These are phyloP conservation scores for Excoecaria cochinchinensis DNA, from an alignment of 345 rosid genomes.

Conservation along the genomic window DNA sequence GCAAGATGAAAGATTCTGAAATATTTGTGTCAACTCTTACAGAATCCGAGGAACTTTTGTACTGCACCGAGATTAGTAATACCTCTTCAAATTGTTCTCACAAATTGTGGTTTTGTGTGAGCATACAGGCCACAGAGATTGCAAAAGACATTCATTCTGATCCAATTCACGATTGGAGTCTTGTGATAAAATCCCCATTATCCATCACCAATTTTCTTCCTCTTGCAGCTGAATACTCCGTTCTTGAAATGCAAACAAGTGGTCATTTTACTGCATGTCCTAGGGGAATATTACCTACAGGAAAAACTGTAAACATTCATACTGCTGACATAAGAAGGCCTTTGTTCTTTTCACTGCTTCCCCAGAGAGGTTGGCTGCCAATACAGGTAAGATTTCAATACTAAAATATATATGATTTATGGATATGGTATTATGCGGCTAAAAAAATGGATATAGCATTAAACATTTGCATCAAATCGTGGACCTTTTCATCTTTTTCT, in stretches of 20 bases:
- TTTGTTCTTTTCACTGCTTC: slow-evolving; percentile 71
- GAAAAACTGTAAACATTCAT: slow-evolving; percentile 69
- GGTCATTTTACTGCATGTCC: slow-evolving; percentile 61
- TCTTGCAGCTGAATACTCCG: slow-evolving; percentile 73
- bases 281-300: slow-evolving; percentile 67
- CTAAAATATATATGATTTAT: slow-evolving; percentile 8
- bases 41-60: slow-evolving; percentile 69
- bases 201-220: slow-evolving; percentile 83
- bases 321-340: slow-evolving; percentile 69
- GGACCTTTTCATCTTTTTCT: not conserved
- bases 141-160: slow-evolving; percentile 71
- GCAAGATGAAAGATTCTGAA: slow-evolving; percentile 45
- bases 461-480: not conserved
- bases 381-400: slow-evolving; percentile 49
- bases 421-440: too few relatives aligned
- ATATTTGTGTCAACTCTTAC: slow-evolving; percentile 64
- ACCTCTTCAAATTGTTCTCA: slow-evolving; percentile 55
- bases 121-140: slow-evolving; percentile 70
- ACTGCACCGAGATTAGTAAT: slow-evolving; percentile 58
- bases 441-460: not conserved
- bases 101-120: slow-evolving; percentile 77
- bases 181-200: slow-evolving; percentile 80
- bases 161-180: slow-evolving; percentile 89
- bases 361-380: slow-evolving; percentile 88
- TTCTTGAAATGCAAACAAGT: slow-evolving; percentile 64